Conservation (phyloP, 2,329 filamentous ascomycete genomes). For the Davidsoniella eucalypti region DNA sequence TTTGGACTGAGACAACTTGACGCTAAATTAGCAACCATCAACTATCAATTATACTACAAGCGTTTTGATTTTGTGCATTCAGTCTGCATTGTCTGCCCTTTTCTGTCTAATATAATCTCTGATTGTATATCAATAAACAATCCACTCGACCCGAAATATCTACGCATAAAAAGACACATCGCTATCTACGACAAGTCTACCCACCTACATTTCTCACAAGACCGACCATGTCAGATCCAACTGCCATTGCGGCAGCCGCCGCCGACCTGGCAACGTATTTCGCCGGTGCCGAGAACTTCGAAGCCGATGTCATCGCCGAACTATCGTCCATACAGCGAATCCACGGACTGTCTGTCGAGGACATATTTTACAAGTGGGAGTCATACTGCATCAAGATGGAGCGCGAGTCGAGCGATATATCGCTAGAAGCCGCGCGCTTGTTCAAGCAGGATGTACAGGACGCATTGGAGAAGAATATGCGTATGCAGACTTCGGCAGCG, state of each 20-base stretch:
- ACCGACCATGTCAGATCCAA: constrained; percentile 2
- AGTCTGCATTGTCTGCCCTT: no score
- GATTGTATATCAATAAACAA: no score
- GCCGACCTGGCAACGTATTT: constrained; percentile 33
- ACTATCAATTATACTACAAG: no score
- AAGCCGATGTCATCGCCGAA: constrained; percentile 64
- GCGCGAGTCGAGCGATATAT: constrained; percentile 49
- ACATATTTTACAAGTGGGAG: constrained; percentile 98
- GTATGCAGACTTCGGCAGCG: constrained; percentile 21
- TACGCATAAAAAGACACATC: neutral
- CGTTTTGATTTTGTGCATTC: neutral
- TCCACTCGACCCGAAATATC: neutral
- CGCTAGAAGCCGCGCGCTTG: constrained; percentile 52
- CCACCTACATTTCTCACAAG: neutral
- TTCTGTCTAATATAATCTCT: no score
- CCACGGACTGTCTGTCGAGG: constrained; percentile 64
- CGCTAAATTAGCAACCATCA: neutral
- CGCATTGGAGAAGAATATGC: constrained; percentile 58
- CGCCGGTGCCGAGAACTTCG: constrained; percentile 41
- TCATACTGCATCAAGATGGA: constrained; percentile 95
- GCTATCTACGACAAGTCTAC: neutral
- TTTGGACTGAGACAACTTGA: no score
- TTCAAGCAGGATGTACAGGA: constrained; percentile 85
- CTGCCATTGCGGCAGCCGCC: constrained; percentile 4
- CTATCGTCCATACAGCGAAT: constrained; percentile 74